A percentile compares a stretch with the other conserved stretches of the same genome.
Conservation (phyloP, 1,284 basidiomycete genomes). For the Leccinum angustisporum region DNA sequence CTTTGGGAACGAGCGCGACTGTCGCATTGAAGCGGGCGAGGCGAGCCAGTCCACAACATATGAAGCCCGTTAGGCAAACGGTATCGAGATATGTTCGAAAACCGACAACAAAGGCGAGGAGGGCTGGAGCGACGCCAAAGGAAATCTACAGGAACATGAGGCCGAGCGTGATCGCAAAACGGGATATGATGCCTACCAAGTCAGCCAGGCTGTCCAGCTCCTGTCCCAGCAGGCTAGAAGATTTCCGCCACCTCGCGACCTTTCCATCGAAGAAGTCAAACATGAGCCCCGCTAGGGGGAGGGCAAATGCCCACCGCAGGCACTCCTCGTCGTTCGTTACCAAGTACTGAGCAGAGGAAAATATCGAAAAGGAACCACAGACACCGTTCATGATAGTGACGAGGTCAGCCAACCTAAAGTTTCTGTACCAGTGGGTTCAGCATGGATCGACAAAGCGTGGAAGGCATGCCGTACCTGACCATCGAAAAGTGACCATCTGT, state of each 20-base stretch:
- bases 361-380: conserved; percentile 95
- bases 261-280: conserved; percentile 99
- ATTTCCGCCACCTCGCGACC: conserved; percentile 95
- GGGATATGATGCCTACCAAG: conserved; percentile 55
- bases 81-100: conserved; percentile 90
- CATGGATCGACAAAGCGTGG: conserved; percentile 16
- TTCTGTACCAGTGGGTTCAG: conserved; percentile 51
- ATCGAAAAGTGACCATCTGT: conserved; percentile 93
- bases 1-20: conserved; percentile 92
- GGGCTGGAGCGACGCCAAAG: conserved; percentile 94
- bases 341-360: conserved; percentile 89
- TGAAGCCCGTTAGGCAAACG: conserved; percentile 83
- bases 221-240: conserved; percentile 95
- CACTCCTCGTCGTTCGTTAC: conserved; percentile 78
- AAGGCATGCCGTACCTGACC: conserved; percentile 64
- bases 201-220: conserved; percentile 97
- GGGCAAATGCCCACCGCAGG: conserved; percentile 82
- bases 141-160: conserved; percentile 66
- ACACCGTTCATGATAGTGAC: conserved; percentile 99
- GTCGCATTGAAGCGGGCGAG: conserved; percentile 99
- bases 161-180: background rate
- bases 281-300: conserved; percentile 94
- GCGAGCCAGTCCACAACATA: conserved; percentile 94
- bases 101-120: conserved; percentile 90
- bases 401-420: conserved; percentile 96